These are phyloP conservation scores for Ampelomyces quisqualis DNA, from an alignment of 2,329 filamentous ascomycete species.

Conservation along the genomic window DNA sequence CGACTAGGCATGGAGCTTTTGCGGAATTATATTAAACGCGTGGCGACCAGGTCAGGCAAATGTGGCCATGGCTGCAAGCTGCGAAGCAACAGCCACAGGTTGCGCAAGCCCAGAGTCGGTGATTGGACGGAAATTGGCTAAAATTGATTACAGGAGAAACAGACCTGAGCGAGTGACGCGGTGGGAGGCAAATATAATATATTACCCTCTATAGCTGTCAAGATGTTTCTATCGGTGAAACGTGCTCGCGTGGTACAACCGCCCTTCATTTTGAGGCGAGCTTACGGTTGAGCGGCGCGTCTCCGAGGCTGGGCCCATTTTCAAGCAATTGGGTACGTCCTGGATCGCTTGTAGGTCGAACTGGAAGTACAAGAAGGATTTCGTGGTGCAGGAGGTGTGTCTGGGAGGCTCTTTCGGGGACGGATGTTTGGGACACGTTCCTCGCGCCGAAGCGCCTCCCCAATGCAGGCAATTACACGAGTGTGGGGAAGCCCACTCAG, in stretches of 20 bases:
- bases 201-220: slow-evolving; percentile 27
- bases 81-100: background rate
- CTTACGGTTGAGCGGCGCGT: slow-evolving; percentile 19
- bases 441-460: slow-evolving; percentile 9
- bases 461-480: slow-evolving; percentile 21
- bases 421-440: slow-evolving; percentile 15
- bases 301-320: slow-evolving; percentile 4
- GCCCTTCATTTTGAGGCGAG: slow-evolving; percentile 21
- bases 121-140: slow-evolving; percentile 28
- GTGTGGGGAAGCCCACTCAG: slow-evolving; percentile 23
- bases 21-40: background rate
- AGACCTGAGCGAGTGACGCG: slow-evolving; percentile 11
- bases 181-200: slow-evolving; percentile 33
- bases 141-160: slow-evolving; percentile 26
- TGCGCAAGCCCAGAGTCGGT: slow-evolving; percentile 33
- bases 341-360: slow-evolving; percentile 5
- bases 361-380: slow-evolving; percentile 24
- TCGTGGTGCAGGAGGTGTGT: slow-evolving; percentile 22
- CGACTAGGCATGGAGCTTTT: background rate
- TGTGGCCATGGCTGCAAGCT: no score
- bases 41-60: background rate
- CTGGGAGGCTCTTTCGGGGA: slow-evolving; percentile 16
- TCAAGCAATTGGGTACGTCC: slow-evolving; percentile 7
- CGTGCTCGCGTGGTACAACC: slow-evolving; percentile 19
- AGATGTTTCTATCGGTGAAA: slow-evolving; percentile 27